phyloP scores from a whole-genome alignment of 345 rosid species.

The Eucalyptus lansdowneana region DNA sequence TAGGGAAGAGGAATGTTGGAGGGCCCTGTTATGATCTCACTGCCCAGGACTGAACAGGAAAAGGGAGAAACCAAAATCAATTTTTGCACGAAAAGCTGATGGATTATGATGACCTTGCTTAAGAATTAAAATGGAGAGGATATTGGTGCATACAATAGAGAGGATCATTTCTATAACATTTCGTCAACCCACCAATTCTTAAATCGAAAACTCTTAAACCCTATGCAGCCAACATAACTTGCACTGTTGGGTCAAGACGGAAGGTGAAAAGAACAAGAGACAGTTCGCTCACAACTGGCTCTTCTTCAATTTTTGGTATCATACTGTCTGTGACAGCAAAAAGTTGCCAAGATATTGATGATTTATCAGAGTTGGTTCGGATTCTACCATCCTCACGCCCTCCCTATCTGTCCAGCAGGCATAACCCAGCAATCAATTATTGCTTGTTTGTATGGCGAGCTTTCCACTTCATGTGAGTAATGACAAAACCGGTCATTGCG shows the following conservation, averaged over 20 bases:
- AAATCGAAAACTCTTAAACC: background rate
- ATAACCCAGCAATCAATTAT: background rate
- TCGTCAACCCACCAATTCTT: background rate
- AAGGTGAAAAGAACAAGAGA: background rate
- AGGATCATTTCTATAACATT: background rate
- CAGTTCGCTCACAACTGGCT: background rate
- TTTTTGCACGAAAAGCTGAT: background rate
- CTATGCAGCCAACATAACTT: background rate
- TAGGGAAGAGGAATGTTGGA: background rate
- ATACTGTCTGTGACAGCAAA: background rate
- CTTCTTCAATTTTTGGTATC: background rate
- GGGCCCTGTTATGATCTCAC: background rate
- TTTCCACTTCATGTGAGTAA: background rate
- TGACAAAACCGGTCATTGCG: background rate
- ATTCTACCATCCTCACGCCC: background rate
- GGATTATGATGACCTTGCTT: background rate
- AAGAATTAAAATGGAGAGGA: background rate
- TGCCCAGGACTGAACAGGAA: background rate
- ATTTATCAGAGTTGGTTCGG: background rate
- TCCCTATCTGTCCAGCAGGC: background rate
- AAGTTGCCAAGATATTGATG: background rate
- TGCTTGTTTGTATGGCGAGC: background rate
- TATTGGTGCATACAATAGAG: background rate
- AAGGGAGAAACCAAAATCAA: background rate
- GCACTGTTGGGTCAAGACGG: background rate